Percentiles rank a stretch among this genome's conserved stretches.
Evolutionary conservation across 306 rosid species (phyloP).

Genomic region (Lathyrus sativus): DNA sequence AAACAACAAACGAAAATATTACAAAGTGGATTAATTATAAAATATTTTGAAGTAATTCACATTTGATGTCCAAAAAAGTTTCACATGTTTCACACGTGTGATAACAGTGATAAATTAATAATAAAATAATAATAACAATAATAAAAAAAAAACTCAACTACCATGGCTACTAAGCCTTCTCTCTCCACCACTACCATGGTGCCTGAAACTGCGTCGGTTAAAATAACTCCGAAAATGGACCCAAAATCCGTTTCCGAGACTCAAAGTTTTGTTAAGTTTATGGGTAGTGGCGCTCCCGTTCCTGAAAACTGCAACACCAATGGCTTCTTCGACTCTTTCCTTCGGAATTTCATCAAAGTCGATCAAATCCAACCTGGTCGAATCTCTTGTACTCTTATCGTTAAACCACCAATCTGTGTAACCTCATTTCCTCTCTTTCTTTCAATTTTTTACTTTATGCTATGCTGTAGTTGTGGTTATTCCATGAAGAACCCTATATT

Average conservation of each 20-base stretch:
- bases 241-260: background rate
- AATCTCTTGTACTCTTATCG: slow-evolving; percentile 4
- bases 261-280: background rate
- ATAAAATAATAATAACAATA: no score
- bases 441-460: no score
- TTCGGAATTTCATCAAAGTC: slow-evolving; percentile 15
- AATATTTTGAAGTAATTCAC: no score
- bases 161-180: slow-evolving; percentile 24
- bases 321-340: background rate
- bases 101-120: no score
- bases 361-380: slow-evolving; percentile 26
- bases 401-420: slow-evolving; percentile 35
- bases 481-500: no score
- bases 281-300: background rate
- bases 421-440: background rate
- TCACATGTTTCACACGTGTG: no score
- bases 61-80: no score
- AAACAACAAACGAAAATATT: no score
- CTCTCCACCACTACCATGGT: background rate
- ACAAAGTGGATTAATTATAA: no score
- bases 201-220: background rate
- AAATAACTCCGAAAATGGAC: background rate
- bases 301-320: slow-evolving; percentile 9
- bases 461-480: no score
- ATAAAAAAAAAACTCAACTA: background rate